Evolutionary conservation across 768 basidiomycete genomes (phyloP).

Genomic region (Mycena rosella): DNA sequence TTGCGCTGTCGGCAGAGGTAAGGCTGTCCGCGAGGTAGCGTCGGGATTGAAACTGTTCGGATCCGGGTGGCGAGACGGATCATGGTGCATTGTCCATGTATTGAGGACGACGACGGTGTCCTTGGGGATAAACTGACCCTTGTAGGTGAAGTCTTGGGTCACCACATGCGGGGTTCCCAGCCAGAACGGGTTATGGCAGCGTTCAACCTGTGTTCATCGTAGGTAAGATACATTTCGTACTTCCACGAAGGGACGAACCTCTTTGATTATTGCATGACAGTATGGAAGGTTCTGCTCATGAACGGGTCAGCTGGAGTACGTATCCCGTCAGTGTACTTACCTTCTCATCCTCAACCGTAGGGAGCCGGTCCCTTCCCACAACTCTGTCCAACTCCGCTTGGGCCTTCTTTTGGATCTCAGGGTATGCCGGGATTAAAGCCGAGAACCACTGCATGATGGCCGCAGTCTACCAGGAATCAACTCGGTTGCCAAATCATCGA

Average conservation of each 20-base stretch:
- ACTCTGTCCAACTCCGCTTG: conserved; percentile 36
- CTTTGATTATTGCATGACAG: conserved; percentile 25
- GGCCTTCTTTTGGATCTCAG: conserved; percentile 24
- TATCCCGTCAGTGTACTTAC: too few species aligned
- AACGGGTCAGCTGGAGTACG: too few species aligned
- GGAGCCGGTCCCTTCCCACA: conserved; percentile 26
- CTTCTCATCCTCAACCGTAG: conserved; percentile 44
- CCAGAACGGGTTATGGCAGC: conserved; percentile 43
- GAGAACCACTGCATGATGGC: conserved; percentile 56
- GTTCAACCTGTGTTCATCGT: conserved; percentile 32
- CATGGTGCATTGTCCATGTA: conserved; percentile 42
- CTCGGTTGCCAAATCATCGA: too few species aligned
- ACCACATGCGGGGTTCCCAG: conserved; percentile 44
- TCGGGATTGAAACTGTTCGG: conserved; percentile 51
- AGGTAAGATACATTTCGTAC: too few species aligned
- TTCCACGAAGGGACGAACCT: background rate
- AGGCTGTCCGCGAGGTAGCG: conserved; percentile 48
- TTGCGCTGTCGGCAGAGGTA: conserved; percentile 45
- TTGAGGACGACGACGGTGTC: conserved; percentile 46
- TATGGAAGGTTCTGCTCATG: too few species aligned
- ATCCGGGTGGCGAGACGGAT: conserved; percentile 47
- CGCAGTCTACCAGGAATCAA: too few species aligned
- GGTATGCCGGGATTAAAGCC: conserved; percentile 46
- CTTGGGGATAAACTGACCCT: conserved; percentile 47
- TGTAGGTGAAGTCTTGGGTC: conserved; percentile 47